Evolutionary conservation across 2,329 filamentous ascomycete species (phyloP).

Genomic region (Fusarium stilboides): DNA sequence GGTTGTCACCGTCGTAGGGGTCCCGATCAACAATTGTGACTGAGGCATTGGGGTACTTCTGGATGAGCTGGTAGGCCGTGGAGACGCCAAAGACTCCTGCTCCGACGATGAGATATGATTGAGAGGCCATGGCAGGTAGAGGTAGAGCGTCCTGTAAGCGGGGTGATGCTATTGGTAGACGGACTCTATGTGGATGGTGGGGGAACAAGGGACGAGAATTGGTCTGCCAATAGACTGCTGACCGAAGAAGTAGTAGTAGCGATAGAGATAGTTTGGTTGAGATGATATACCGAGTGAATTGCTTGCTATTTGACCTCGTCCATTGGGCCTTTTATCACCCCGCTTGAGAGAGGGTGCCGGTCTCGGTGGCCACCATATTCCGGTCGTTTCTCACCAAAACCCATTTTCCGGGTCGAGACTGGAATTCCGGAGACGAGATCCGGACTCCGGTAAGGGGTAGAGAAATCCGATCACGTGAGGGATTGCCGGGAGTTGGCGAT

Average conservation of each 20-base stretch:
- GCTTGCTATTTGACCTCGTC: constrained; percentile 21
- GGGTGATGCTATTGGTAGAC: constrained; percentile 25
- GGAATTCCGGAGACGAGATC: constrained; percentile 36
- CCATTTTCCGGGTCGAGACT: constrained; percentile 31
- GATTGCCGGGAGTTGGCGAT: background rate
- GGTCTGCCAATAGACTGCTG: constrained; percentile 25
- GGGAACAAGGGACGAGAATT: background rate
- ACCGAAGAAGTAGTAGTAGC: background rate
- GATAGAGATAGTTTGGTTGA: background rate
- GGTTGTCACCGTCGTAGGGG: constrained; percentile 62
- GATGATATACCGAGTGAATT: constrained; percentile 11
- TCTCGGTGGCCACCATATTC: constrained; percentile 40
- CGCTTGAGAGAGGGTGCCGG: constrained; percentile 35
- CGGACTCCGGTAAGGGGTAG: constrained; percentile 32
- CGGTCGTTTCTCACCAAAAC: constrained; percentile 28
- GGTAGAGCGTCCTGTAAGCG: background rate
- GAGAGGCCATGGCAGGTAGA: constrained; percentile 42
- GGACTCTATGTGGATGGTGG: constrained; percentile 3
- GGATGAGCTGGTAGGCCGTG: constrained; percentile 74
- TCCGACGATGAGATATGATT: constrained; percentile 72
- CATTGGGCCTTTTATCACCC: constrained; percentile 40
- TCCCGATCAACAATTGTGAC: constrained; percentile 73
- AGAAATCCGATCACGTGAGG: constrained; percentile 36
- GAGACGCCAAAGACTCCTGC: constrained; percentile 77
- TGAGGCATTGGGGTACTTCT: constrained; percentile 63